Evolutionary conservation across 805 yeast species (phyloP).

Genomic region (Yarrowia hollandica): DNA sequence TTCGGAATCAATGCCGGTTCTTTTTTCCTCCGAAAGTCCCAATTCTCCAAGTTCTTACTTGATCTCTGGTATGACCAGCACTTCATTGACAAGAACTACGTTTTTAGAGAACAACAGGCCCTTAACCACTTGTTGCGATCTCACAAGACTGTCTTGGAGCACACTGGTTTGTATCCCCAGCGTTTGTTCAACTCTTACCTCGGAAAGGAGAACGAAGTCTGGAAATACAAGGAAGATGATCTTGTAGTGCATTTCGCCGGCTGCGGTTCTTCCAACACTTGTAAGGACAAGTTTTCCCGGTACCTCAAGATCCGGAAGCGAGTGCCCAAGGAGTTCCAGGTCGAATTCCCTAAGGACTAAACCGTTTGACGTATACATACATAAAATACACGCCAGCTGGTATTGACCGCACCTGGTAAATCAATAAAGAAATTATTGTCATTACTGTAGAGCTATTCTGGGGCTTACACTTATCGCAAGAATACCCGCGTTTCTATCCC

Average conservation of each 20-base stretch:
- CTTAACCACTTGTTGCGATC: conserved; percentile 33
- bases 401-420: too few relatives aligned
- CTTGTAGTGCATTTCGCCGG: conserved; percentile 41
- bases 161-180: conserved; percentile 40
- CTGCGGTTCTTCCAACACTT: conserved; percentile 18
- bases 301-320: conserved; percentile 10
- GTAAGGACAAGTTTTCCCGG: conserved; percentile 13
- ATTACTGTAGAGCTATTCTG: too few relatives aligned
- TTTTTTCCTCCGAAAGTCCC: conserved; percentile 37
- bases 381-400: too few relatives aligned
- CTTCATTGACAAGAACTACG: conserved; percentile 31
- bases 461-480: too few relatives aligned
- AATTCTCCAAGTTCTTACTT: conserved; percentile 35
- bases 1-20: conserved; percentile 42
- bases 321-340: conserved; percentile 26
- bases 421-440: too few relatives aligned
- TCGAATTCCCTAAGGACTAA: conserved; percentile 12
- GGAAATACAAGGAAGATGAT: conserved; percentile 36
- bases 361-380: too few relatives aligned
- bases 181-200: conserved; percentile 39
- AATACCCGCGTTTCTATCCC: too few relatives aligned
- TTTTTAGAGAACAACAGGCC: conserved; percentile 38
- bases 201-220: conserved; percentile 28
- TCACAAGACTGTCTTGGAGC: conserved; percentile 34
- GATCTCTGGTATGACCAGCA: conserved; percentile 40